phyloP scores from a whole-genome alignment of 768 basidiomycete genomes.

The Obba rivulosa region DNA sequence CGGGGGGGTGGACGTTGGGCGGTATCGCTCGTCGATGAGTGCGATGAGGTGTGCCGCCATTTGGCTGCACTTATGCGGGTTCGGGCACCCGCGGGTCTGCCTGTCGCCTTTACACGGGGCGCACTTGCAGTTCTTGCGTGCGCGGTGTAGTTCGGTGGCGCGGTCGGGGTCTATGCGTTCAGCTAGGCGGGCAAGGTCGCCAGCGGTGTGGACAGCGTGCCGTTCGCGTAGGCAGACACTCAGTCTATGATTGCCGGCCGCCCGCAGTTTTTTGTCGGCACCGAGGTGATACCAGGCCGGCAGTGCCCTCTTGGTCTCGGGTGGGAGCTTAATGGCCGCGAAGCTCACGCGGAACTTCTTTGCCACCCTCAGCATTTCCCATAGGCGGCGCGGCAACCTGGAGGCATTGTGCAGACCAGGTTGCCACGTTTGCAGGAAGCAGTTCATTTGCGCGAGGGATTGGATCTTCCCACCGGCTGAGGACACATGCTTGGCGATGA shows the following conservation, averaged over 20 bases:
- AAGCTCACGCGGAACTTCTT: not conserved
- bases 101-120: too few relatives aligned
- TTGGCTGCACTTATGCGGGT: not conserved
- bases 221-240: not conserved
- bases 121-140: too few relatives aligned
- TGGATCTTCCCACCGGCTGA: not conserved
- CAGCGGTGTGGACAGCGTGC: not conserved
- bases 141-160: too few relatives aligned
- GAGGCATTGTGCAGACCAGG: too few relatives aligned
- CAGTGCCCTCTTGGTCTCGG: not conserved
- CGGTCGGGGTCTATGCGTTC: too few relatives aligned
- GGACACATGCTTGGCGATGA: not conserved
- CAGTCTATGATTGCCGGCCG: not conserved
- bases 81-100: not conserved
- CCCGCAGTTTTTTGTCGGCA: not conserved
- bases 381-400: not conserved
- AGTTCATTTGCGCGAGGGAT: not conserved
- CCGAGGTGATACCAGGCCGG: slow-evolving; percentile 6
- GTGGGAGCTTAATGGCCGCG: not conserved
- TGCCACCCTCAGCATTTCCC: not conserved
- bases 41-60: not conserved
- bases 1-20: not conserved
- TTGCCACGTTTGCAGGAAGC: slow-evolving; percentile 3
- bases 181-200: not conserved
- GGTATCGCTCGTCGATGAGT: not conserved